Base-by-base conservation (phyloP, 805 yeast genomes). In the Pichia nakasei region DNA sequence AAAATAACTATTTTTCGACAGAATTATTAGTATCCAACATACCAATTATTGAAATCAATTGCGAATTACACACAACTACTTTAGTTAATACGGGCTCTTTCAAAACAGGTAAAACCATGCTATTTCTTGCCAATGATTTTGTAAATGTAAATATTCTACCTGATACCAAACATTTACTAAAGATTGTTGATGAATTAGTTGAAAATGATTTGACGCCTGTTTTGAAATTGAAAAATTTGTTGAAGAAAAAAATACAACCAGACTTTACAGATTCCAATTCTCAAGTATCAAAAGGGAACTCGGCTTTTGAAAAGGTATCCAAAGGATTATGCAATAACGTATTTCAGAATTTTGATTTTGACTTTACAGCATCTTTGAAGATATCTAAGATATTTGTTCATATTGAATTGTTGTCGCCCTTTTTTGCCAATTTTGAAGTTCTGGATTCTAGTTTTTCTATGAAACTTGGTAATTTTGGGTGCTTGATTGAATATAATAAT, bases 51-150 rank as follows among this genome's bases (percentile, higher is more conserved):
- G 52, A 52, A 15, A 42, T 49, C 17, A 38, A 41, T 9, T 45
- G 51, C 22, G 36, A 44, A n/a, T 48, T 52, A 7, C 40, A 45
- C 22, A 41, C 41, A 2, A 21, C 49, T 2, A 44, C 51, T n/a
- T 39, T 60, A 15, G 45, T 48, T 3, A 57, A 48, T 35, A 48
- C 48, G 9, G 65, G 59, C 0, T 37, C 54, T 2, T 37, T 55
- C 13, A 38, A 42, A 1, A n/a, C 43, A 1, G 63, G 63, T 1
- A 53, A 52, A 31, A 56, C 58, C 19, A 34, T 44, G n/a, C 21
- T 57, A 7, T 45, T 49, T 20, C 35, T 52, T 4, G 41, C 52
- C 1, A 50, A 53, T 11, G 48, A 52, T 3, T 27, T 35, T 17
- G 33, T 52, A 7, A 38, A 22, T 4, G 29, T 64, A 1, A 39